Percentiles rank a stretch among this genome's conserved stretches.
Conservation (phyloP, 2,329 filamentous ascomycete genomes). For the Fusarium newnesense region DNA sequence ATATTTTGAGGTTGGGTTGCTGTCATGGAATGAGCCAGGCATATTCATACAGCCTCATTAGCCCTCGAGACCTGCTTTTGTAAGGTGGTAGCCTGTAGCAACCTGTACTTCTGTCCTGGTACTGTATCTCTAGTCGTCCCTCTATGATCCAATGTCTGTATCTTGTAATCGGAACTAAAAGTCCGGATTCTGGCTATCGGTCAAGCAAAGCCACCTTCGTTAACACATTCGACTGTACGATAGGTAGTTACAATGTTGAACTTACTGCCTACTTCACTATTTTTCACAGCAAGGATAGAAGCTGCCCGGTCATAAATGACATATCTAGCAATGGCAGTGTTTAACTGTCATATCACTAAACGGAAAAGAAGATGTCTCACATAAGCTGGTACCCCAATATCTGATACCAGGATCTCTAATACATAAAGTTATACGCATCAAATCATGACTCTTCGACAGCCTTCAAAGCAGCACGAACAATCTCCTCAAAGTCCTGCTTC, state of each 20-base stretch:
- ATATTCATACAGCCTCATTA: not conserved
- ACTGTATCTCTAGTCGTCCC: rapidly evolving
- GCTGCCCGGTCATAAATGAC: no score
- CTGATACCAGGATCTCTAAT: rapidly evolving
- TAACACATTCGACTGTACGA: rapidly evolving
- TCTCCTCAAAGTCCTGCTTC: not conserved
- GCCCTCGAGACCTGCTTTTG: rapidly evolving
- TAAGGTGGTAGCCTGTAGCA: not conserved
- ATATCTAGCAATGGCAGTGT: not conserved
- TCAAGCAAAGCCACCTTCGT: not conserved
- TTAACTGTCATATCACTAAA: rapidly evolving
- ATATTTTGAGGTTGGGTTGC: not conserved
- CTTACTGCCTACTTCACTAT: not conserved
- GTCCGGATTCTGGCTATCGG: not conserved
- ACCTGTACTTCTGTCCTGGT: rapidly evolving
- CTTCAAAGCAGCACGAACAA: not conserved
- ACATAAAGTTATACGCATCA: rapidly evolving
- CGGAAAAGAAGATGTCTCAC: not conserved
- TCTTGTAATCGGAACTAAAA: no score
- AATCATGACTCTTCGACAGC: not conserved
- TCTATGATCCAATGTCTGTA: rapidly evolving
- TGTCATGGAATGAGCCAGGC: not conserved
- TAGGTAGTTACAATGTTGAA: rapidly evolving
- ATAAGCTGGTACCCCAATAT: no score
- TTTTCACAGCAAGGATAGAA: rapidly evolving